Evolutionary conservation across 768 basidiomycete species (phyloP), one percentile per base, ranked within the genome.

Genomic region (Phanerodontia chrysosporium): DNA sequence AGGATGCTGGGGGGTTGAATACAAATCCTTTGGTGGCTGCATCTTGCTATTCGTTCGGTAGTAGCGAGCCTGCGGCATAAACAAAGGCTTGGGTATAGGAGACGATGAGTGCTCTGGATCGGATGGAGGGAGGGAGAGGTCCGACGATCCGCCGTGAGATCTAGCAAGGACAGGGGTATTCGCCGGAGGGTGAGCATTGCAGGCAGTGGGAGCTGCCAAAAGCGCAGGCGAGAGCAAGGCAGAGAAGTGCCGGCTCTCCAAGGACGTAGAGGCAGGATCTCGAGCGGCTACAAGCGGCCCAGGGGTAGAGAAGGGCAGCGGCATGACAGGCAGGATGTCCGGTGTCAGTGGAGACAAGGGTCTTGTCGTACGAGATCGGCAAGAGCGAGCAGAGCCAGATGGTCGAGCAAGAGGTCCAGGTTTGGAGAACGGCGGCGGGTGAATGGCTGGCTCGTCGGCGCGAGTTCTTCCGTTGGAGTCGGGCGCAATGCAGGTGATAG

Each of bases 331-430:
- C 51, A 8, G n/a, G 51, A n/a, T n/a, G 29, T 52, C 30, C 12
- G 32, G 29, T 3, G 32, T n/a, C 30, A 12, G n/a, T 16, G 25
- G n/a, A 30, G 29, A 52, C 9, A 22, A n/a, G 10, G 4, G 8
- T 12, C 7, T 12, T 9, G 22, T 10, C 22, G 64, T 25, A 42
- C n/a, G 39, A 42, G 4, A 18, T 4, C 9, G 18, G 39, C 8
- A 18, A 18, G 8, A 42, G 39, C 39, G n/a, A 42, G 39, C 8
- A 18, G 18, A 18, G 4, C 6, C 39, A 18, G 10, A 18, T 12
- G 36, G 24, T 42, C 16, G 44, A 57, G 44, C 45, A 27, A 39
- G 73, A 36, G 82, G 81, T 25, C 82, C 81, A 36, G 84, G 83
- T 49, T 79, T 80, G n/a, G 74, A 69, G 63, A 76, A 83, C 16